phyloP scores from a whole-genome alignment of 768 basidiomycete species.

The Gloeopeniophorella convolvens region DNA sequence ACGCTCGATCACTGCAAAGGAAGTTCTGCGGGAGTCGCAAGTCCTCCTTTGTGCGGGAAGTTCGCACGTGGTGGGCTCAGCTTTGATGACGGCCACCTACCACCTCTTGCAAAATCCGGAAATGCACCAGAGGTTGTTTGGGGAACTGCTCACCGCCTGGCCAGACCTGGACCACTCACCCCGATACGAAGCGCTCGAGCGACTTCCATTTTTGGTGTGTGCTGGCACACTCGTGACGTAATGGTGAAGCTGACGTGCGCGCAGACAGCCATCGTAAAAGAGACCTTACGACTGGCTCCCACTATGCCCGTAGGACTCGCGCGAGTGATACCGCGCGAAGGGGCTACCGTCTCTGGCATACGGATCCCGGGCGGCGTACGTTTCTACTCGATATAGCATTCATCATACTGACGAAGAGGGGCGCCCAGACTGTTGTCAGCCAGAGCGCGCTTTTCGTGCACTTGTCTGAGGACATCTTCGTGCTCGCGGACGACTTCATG shows the following conservation, averaged over 20 bases:
- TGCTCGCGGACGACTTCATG: background rate
- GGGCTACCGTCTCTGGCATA: background rate
- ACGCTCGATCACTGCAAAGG: background rate
- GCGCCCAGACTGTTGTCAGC: background rate
- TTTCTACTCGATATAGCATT: background rate
- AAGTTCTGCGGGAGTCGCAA: conserved; percentile 1
- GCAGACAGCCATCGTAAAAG: conserved; percentile 6
- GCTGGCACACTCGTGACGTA: too few species aligned
- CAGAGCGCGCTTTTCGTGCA: background rate
- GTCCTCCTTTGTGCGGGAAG: background rate
- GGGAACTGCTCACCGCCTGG: background rate
- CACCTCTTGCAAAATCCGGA: conserved; percentile 1
- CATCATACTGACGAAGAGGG: background rate
- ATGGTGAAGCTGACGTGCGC: background rate
- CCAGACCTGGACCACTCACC: background rate
- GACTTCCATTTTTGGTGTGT: conserved; percentile 1
- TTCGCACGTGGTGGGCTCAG: conserved; percentile 1
- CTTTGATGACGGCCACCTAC: background rate
- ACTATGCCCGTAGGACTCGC: background rate
- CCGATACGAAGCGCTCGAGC: background rate
- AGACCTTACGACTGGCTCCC: background rate
- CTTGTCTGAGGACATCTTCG: background rate
- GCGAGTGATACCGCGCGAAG: background rate
- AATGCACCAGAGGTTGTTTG: background rate
- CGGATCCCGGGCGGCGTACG: conserved; percentile 4